These are phyloP conservation scores for Neospermospora avenae DNA, from an alignment of 2,329 filamentous ascomycete genomes.

Conservation along the genomic window DNA sequence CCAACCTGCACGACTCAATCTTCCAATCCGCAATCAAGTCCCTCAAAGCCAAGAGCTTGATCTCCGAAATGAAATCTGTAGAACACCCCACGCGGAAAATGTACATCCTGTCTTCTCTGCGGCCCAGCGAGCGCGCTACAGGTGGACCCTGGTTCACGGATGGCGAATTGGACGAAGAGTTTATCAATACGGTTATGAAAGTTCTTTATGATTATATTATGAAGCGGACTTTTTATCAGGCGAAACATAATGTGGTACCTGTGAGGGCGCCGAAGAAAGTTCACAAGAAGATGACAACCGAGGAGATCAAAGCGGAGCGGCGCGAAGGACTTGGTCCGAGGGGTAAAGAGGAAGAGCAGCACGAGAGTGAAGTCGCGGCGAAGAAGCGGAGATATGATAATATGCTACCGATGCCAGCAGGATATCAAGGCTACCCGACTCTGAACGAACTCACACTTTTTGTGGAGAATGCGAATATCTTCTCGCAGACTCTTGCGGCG, in stretches of 20 bases:
- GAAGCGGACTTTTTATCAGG: slow-evolving; percentile 63
- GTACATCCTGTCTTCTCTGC: slow-evolving; percentile 86
- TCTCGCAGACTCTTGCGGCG: slow-evolving; percentile 66
- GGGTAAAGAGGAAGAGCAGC: slow-evolving; percentile 14
- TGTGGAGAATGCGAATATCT: slow-evolving; percentile 66
- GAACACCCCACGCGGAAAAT: slow-evolving; percentile 90
- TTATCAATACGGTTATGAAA: slow-evolving; percentile 74
- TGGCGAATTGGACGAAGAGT: slow-evolving; percentile 81
- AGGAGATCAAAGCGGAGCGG: slow-evolving; percentile 36
- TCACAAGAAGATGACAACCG: slow-evolving; percentile 46
- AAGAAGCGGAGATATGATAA: slow-evolving; percentile 14
- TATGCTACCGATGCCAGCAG: slow-evolving; percentile 52
- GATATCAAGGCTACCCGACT: slow-evolving; percentile 77
- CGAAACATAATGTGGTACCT: slow-evolving; percentile 16
- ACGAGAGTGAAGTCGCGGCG: slow-evolving; percentile 20
- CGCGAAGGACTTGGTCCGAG: slow-evolving; percentile 24
- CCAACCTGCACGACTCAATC: slow-evolving; percentile 79
- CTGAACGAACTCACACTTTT: slow-evolving; percentile 72
- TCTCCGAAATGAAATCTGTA: slow-evolving; percentile 87
- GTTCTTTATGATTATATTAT: slow-evolving; percentile 73
- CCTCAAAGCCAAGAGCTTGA: slow-evolving; percentile 76
- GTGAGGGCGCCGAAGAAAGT: slow-evolving; percentile 54
- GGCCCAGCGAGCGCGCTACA: slow-evolving; percentile 84
- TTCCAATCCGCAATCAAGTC: slow-evolving; percentile 80
- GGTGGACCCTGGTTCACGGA: slow-evolving; percentile 95